Conservation (phyloP, 1,139 yeast species). For the Taphrina sp. region DNA sequence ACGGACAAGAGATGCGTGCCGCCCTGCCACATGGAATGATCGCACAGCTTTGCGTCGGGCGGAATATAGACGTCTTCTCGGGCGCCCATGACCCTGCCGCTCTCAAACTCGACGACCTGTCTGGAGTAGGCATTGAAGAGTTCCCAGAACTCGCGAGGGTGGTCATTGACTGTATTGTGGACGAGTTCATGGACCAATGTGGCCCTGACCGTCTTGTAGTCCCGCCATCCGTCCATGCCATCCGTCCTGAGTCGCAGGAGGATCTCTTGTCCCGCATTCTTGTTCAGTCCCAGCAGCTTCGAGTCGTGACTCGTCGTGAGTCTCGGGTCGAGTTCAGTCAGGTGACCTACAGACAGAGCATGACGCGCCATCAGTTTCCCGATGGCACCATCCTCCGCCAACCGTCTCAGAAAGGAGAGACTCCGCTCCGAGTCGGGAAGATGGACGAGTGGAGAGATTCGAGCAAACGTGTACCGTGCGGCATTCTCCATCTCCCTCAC, state of each 20-base stretch:
- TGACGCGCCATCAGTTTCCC: constrained; percentile 45
- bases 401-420: constrained; percentile 41
- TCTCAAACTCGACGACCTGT: constrained; percentile 40
- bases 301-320: constrained; percentile 43
- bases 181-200: constrained; percentile 49
- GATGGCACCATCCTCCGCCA: constrained; percentile 45
- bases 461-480: constrained; percentile 43
- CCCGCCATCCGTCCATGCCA: constrained; percentile 46
- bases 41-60: constrained; percentile 9
- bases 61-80: constrained; percentile 13
- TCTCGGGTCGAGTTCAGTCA: constrained; percentile 48
- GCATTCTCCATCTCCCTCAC: neutral
- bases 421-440: constrained; percentile 44
- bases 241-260: constrained; percentile 48
- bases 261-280: constrained; percentile 46
- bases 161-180: constrained; percentile 46
- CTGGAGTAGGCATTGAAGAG: constrained; percentile 44
- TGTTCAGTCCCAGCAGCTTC: constrained; percentile 45
- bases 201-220: constrained; percentile 44
- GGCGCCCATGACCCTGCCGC: constrained; percentile 43
- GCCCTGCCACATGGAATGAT: too few species aligned
- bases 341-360: constrained; percentile 44
- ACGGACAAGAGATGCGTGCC: too few species aligned
- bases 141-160: constrained; percentile 46
- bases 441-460: constrained; percentile 43